Percentiles rank a stretch among this genome's conserved stretches.
Conservation (phyloP, 208 protist species). For the Leishmania gerbilli region DNA sequence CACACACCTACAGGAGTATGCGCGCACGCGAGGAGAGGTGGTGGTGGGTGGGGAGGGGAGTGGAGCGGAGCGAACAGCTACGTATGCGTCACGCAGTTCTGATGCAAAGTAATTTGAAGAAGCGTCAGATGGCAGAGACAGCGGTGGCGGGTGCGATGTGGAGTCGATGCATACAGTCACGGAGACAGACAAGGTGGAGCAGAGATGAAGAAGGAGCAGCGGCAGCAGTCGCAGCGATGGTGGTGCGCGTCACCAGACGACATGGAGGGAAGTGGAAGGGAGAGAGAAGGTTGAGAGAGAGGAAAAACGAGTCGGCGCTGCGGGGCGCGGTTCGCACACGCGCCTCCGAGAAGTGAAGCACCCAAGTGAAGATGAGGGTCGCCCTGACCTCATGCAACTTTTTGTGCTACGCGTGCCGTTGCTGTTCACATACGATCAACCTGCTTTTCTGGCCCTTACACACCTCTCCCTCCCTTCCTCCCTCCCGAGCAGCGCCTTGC, state of each 20-base stretch:
- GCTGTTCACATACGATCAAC: no score
- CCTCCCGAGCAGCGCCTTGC: not conserved
- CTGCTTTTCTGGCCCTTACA: not conserved
- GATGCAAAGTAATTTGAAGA: not conserved
- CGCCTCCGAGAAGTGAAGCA: not conserved
- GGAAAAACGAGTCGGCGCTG: not conserved
- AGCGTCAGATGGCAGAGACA: not conserved
- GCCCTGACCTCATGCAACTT: not conserved
- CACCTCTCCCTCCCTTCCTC: not conserved
- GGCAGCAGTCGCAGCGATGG: not conserved
- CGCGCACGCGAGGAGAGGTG: not conserved
- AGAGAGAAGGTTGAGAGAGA: not conserved
- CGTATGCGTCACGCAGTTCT: no score
- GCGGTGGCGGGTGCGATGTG: not conserved
- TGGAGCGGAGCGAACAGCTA: no score
- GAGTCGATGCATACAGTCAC: not conserved
- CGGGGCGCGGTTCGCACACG: not conserved
- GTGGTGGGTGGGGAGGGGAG: not conserved
- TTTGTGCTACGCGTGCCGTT: not conserved
- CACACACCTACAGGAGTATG: conserved; percentile 4
- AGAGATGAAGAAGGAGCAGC: not conserved
- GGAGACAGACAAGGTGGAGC: not conserved
- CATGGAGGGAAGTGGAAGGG: not conserved
- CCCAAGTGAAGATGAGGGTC: not conserved
- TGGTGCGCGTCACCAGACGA: not conserved